Evolutionary conservation across 2,329 filamentous ascomycete genomes (phyloP).

Genomic region (Epichloe amarillans): DNA sequence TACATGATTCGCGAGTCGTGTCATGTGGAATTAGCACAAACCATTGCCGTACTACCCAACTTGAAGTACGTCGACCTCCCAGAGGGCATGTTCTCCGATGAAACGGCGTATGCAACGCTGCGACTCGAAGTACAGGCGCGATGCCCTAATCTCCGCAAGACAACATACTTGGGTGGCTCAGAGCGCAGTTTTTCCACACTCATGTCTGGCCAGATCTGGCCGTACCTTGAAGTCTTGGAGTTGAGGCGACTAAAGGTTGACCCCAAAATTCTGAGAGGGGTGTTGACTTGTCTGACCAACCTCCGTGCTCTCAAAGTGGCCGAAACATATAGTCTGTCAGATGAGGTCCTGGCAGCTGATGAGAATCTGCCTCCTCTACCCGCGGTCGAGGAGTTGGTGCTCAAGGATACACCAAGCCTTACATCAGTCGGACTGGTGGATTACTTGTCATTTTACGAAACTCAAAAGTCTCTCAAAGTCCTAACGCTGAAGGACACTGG

Average conservation of each 20-base stretch:
- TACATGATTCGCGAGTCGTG: constrained; percentile 90
- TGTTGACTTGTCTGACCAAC: constrained; percentile 51
- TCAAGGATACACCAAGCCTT: constrained; percentile 58
- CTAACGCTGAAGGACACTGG: constrained; percentile 62
- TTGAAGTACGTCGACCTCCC: constrained; percentile 84
- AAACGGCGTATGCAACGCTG: constrained; percentile 59
- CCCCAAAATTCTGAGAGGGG: constrained; percentile 54
- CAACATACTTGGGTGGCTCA: constrained; percentile 68
- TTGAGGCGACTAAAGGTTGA: constrained; percentile 56
- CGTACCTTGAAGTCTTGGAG: constrained; percentile 59
- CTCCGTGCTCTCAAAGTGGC: constrained; percentile 65
- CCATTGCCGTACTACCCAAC: constrained; percentile 72
- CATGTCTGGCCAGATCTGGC: constrained; percentile 52
- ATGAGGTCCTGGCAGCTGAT: constrained; percentile 59
- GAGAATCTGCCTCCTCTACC: constrained; percentile 60
- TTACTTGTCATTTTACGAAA: constrained; percentile 51
- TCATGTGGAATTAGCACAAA: constrained; percentile 72
- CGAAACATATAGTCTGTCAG: constrained; percentile 56
- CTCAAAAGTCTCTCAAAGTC: constrained; percentile 46
- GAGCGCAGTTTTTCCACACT: constrained; percentile 66
- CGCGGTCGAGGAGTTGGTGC: constrained; percentile 55
- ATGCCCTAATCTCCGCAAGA: constrained; percentile 76
- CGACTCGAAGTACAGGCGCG: constrained; percentile 73
- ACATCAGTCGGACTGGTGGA: constrained; percentile 56
- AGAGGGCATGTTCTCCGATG: constrained; percentile 74